Evolutionary conservation across 2,329 filamentous ascomycete species (phyloP), one percentile per base, ranked within the genome.

Genomic region (Penicillium sp.): DNA sequence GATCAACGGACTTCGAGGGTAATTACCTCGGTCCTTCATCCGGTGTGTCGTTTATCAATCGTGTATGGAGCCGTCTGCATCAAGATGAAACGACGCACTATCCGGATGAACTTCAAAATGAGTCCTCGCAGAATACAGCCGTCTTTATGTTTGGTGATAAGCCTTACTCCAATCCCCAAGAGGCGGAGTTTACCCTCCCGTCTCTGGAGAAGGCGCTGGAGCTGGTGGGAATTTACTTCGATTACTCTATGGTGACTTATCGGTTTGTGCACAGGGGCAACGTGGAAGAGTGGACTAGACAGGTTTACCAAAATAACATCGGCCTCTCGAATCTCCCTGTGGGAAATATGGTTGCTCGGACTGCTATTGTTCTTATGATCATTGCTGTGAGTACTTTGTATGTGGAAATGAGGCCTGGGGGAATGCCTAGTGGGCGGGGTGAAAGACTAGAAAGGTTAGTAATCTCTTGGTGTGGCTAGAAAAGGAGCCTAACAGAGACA

Each of bases 11-110:
- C 58, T 78, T 82, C 11, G 78, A 82, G 60, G 82, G 81, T 2
- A 81, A 85, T 50, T 82, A 82, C 59, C 75, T 83, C n/a, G 82
- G 83, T 10, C 78, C 79, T 15, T 80, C 82, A 4, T 78, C 82
- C 67, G 67, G 79, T 43, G 68, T 81, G 65, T 75, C 82, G 63
- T 79, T 87, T 75, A 72, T 90, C 77, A 62, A 89, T 71, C 85
- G 87, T 79, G 77, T 87, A 80, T 78, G 89, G 86, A 70, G 88
- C 79, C 74, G 87, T 79, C 54, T 90, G 66, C 60, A 86, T 78
- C 45, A 86, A 79, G 50, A 86, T 79, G 76, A 75, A 40, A 71
- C 61, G 19, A 72, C 70, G 0, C 67, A 69, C 3, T 67, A 71
- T 29, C 70, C 70, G 0, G 65, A 66, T 52, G 63, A 64, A 16